phyloP scores from a whole-genome alignment of 2,329 filamentous ascomycete species.

The Colletotrichum sp. region DNA sequence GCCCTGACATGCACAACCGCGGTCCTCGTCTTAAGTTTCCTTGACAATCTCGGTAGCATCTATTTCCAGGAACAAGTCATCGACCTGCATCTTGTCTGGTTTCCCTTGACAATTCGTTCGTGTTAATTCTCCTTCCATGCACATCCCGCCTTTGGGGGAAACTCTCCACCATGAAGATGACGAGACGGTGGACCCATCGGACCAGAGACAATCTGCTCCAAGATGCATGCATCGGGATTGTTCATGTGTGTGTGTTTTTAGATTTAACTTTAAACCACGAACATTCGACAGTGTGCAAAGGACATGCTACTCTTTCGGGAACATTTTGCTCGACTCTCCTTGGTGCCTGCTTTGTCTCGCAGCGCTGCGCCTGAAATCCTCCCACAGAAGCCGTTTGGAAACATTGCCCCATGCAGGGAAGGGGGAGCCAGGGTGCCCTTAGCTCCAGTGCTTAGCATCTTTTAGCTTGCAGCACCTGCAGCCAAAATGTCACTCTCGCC shows the following conservation, averaged over 20 bases:
- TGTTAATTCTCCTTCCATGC: neutral
- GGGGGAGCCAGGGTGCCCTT: neutral
- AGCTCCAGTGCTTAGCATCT: neutral
- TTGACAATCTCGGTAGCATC: slow-evolving; percentile 1
- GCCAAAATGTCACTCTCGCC: neutral
- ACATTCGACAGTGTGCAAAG: neutral
- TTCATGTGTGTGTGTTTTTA: neutral
- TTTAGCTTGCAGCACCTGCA: neutral
- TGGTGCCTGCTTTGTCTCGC: neutral
- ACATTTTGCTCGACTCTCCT: neutral
- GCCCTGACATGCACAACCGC: neutral
- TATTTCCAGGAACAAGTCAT: neutral
- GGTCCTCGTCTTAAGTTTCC: slow-evolving; percentile 2
- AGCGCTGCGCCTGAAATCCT: neutral
- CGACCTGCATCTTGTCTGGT: neutral
- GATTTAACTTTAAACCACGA: neutral
- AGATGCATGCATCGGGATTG: neutral
- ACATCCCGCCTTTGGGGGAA: neutral
- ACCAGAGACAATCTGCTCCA: neutral
- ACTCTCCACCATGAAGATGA: neutral
- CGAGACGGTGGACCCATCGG: neutral
- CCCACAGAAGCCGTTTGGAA: slow-evolving; percentile 9
- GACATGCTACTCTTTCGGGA: neutral
- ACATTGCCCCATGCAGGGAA: slow-evolving; percentile 8
- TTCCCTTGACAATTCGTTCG: neutral